Evolutionary conservation across 257 asterid species (phyloP).

Genomic region (Ilex asprella): DNA sequence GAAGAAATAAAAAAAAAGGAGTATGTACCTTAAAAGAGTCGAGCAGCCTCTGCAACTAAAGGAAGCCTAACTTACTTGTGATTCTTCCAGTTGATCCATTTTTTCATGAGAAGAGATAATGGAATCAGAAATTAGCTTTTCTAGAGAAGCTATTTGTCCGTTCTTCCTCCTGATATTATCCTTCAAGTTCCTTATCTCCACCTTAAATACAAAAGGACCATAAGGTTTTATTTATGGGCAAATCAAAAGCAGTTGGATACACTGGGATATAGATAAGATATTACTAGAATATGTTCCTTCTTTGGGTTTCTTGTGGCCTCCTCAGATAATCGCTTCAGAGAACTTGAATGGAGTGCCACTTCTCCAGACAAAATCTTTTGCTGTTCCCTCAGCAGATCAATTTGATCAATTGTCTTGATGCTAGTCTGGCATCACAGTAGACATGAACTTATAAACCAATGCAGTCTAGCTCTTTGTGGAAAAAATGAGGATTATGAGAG

Average conservation of each 20-base stretch:
- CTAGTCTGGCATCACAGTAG: conserved; percentile 43
- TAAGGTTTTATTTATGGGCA: conserved; percentile 9
- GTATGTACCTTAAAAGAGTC: not conserved
- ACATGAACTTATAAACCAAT: conserved; percentile 1
- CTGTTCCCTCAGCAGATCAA: conserved; percentile 88
- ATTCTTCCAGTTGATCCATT: conserved; percentile 51
- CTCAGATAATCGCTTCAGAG: conserved; percentile 74
- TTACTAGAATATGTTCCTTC: conserved; percentile 64
- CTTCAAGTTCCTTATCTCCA: conserved; percentile 61
- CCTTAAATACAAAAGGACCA: conserved; percentile 28
- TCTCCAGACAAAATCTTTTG: conserved; percentile 87
- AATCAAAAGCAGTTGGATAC: conserved; percentile 12
- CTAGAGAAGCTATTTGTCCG: conserved; percentile 66
- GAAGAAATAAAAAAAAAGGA: not conserved
- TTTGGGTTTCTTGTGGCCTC: conserved; percentile 55
- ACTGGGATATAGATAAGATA: conserved; percentile 14
- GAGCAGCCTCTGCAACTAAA: conserved; percentile 6
- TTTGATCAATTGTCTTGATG: conserved; percentile 68
- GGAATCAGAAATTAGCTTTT: conserved; percentile 65
- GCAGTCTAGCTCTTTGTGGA: no score
- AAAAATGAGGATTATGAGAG: no score
- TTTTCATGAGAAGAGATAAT: conserved; percentile 38
- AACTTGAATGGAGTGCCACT: conserved; percentile 80
- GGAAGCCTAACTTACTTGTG: conserved; percentile 42
- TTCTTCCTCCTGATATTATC: conserved; percentile 71